Evolutionary conservation across 768 basidiomycete genomes (phyloP), one percentile per base, ranked within the genome.

Genomic region (Phlebiopsis gigantea): DNA sequence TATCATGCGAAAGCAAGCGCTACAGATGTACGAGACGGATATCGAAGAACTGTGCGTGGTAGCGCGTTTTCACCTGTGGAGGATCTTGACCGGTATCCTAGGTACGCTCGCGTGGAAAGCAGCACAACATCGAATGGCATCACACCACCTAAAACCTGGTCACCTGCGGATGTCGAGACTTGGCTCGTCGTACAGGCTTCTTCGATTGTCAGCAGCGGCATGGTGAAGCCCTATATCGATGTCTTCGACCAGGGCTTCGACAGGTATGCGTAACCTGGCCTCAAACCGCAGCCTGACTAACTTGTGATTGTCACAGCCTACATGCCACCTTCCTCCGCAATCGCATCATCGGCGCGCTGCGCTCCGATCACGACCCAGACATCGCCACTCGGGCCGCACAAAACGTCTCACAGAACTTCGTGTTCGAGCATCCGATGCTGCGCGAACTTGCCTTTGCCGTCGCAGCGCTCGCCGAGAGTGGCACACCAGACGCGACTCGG

Each of bases 41-140:
- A 80, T 83, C 24, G 71, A 80, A 25, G 68, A 63, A 17, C 46
- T 81, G 73, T 82, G 66, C n/a, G 56, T 31, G 21, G 1, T n/a
- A 34, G 39, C 52, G 12, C 21, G 14, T 41, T 42, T 58, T 71
- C 57, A 9, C n/a, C 4, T 34, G 21, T 28, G 39, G 21, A 15
- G 39, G 9, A 17, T 2, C 29, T 39, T 39, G 41, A 57, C 8
- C 31, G 55, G 21, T 44, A 22, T 8, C 19, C n/a, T 22, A 63
- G 62, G 43, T 63, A 63, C 39, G 17, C 30, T n/a, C 31, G 50
- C 8, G 55, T 63, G 2, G 59, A 55, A 21, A 57, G 50, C 7
- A 57, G 46, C 24, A 31, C 30, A 14, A 45, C 53, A 30, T 55
- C 57, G 17, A 21, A 43, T 21, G 57, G 57, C 19, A 48, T 59